These are phyloP conservation scores for Colletotrichum australisinense DNA, from an alignment of 2,329 filamentous ascomycete species.

Conservation along the genomic window DNA sequence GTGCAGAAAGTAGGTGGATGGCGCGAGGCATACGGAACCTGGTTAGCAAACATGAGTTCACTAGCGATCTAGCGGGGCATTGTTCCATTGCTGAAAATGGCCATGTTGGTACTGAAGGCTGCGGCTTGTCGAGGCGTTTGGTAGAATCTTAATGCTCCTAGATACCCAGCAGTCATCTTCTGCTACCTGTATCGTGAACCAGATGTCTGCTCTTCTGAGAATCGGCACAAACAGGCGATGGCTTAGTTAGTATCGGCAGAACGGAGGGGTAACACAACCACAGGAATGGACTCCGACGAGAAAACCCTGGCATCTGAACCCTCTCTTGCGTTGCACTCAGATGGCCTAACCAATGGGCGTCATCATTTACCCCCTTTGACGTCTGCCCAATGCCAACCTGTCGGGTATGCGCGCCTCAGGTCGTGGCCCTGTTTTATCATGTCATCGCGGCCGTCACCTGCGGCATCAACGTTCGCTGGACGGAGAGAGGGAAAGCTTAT, in stretches of 20 bases:
- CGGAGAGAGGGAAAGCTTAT: constrained; percentile 17
- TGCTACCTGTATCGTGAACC: no score
- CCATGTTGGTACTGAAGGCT: no score
- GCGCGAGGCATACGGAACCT: background rate
- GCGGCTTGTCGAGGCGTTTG: no score
- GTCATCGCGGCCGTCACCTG: constrained; percentile 13
- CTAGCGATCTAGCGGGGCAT: no score
- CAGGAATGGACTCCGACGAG: background rate
- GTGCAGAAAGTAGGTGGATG: background rate
- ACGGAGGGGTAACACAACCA: background rate
- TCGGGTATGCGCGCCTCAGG: background rate
- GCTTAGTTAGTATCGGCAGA: background rate
- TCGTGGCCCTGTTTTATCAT: constrained; percentile 6
- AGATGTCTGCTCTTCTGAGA: no score
- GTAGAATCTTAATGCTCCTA: no score
- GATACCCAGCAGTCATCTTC: no score
- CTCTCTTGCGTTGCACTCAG: background rate
- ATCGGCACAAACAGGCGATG: background rate
- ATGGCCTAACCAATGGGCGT: background rate
- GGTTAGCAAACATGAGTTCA: background rate
- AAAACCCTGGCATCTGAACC: background rate
- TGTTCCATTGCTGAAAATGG: no score
- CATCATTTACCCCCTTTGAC: background rate
- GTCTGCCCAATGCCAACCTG: background rate
- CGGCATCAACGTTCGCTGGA: background rate